Percentiles rank a stretch among this genome's conserved stretches.
phyloP scores from a whole-genome alignment of 352 stramenopile genomes.

The Pythium periplocum region DNA sequence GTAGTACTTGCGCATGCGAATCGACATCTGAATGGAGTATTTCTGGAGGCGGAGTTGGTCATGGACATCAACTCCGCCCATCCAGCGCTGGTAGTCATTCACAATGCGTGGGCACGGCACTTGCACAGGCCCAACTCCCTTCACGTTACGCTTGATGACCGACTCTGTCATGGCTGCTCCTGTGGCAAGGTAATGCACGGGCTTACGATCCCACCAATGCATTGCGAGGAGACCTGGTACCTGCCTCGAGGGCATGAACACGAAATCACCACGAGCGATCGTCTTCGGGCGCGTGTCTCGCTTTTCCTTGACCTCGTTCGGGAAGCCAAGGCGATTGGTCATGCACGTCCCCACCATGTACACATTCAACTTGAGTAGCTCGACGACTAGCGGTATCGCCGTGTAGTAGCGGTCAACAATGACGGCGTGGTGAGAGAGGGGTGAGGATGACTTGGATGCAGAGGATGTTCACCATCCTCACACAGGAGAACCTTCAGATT shows the following conservation, averaged over 20 bases:
- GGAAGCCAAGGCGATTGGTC: slow-evolving; percentile 9
- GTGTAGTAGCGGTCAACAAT: slow-evolving; percentile 23
- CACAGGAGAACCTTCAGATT: slow-evolving; percentile 15
- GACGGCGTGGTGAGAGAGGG: neutral
- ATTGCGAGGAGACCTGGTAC: slow-evolving; percentile 13
- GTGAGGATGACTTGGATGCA: too few relatives aligned
- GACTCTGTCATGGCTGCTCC: slow-evolving; percentile 10
- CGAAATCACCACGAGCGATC: slow-evolving; percentile 16
- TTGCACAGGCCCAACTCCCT: slow-evolving; percentile 2
- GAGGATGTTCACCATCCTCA: neutral
- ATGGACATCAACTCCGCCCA: slow-evolving; percentile 21
- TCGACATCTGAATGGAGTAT: slow-evolving; percentile 15
- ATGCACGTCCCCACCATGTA: slow-evolving; percentile 24
- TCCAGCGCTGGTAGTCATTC: slow-evolving; percentile 24
- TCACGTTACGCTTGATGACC: slow-evolving; percentile 15
- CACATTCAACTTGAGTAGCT: slow-evolving; percentile 22
- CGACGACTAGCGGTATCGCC: slow-evolving; percentile 7
- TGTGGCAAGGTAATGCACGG: slow-evolving; percentile 24
- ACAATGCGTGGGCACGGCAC: slow-evolving; percentile 18
- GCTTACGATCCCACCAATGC: slow-evolving; percentile 26
- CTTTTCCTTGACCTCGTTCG: slow-evolving; percentile 1
- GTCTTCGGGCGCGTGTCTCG: slow-evolving; percentile 7
- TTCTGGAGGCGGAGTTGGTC: slow-evolving; percentile 19
- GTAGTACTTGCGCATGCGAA: slow-evolving; percentile 17
- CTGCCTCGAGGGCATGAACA: slow-evolving; percentile 3